Conservation (phyloP, 257 asterid species). For the Jacaranda mimosifolia region DNA sequence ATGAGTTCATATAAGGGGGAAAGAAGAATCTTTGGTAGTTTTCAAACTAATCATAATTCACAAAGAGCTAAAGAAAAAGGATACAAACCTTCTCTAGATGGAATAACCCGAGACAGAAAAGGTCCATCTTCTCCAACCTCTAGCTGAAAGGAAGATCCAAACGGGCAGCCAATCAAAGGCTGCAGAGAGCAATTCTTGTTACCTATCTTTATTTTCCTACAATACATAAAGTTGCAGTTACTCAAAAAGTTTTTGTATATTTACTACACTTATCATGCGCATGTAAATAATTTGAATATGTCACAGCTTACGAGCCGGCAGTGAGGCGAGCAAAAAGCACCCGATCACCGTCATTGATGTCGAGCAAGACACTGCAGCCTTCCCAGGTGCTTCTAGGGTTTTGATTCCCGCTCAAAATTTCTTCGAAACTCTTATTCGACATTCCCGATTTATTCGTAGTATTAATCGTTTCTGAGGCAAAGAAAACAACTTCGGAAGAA, state of each 20-base stretch:
- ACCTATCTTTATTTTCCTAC: constrained; percentile 85
- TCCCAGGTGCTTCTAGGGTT: constrained; percentile 84
- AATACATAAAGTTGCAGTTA: constrained; percentile 25
- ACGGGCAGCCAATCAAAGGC: constrained; percentile 87
- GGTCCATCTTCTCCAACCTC: constrained; percentile 79
- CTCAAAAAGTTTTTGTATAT: not conserved
- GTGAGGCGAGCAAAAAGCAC: constrained; percentile 95
- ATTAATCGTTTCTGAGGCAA: constrained; percentile 6
- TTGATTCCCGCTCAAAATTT: constrained; percentile 35
- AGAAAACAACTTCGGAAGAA: not conserved
- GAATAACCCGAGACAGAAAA: constrained; percentile 63
- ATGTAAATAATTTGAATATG: not conserved
- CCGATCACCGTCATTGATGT: constrained; percentile 92
- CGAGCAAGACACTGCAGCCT: constrained; percentile 96
- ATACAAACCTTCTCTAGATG: constrained; percentile 62
- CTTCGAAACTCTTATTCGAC: constrained; percentile 47
- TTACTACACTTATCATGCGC: not conserved
- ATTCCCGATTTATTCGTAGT: constrained; percentile 34
- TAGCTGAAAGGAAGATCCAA: constrained; percentile 81
- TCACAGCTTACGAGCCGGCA: constrained; percentile 70
- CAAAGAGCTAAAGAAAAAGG: not conserved
- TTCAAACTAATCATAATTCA: constrained; percentile 7
- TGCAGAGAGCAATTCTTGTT: constrained; percentile 77
- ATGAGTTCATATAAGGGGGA: not conserved
- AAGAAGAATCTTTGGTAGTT: not conserved